These are phyloP conservation scores for Musa balbisiana DNA, from an alignment of 202 grass and related monocot species.

Conservation along the genomic window DNA sequence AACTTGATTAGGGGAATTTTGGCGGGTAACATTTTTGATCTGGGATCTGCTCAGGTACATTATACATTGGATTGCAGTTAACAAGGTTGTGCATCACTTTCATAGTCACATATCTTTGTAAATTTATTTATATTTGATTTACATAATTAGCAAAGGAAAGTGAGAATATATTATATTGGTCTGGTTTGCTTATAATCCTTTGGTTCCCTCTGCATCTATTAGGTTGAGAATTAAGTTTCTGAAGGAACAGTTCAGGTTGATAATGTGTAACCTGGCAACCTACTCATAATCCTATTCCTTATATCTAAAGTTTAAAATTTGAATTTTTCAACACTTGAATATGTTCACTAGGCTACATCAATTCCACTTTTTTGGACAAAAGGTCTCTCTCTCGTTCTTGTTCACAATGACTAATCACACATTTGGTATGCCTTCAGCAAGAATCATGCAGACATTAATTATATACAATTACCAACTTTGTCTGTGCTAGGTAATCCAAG, in stretches of 20 bases:
- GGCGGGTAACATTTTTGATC: conserved; percentile 97
- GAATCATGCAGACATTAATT: too few relatives aligned
- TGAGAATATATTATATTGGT: not conserved
- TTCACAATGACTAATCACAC: too few relatives aligned
- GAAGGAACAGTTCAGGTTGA: not conserved
- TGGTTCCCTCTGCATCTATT: not conserved
- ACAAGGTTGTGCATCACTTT: not conserved
- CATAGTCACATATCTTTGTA: too few relatives aligned
- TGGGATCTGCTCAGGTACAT: conserved; percentile 89
- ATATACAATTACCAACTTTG: too few relatives aligned
- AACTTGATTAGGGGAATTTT: conserved; percentile 88
- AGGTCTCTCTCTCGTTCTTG: too few relatives aligned
- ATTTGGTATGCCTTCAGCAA: too few relatives aligned
- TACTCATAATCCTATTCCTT: not conserved
- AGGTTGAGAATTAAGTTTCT: not conserved
- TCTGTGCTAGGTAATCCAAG: too few relatives aligned
- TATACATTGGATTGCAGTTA: not conserved
- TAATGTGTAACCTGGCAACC: not conserved
- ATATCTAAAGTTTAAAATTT: not conserved
- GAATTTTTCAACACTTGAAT: not conserved
- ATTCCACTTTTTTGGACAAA: too few relatives aligned
- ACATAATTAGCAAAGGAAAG: not conserved
- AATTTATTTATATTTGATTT: not conserved
- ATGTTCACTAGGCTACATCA: not conserved
- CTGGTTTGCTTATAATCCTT: not conserved